Base-by-base conservation (phyloP, 495 filamentous ascomycete genomes). In the Hamigera avellanea region DNA sequence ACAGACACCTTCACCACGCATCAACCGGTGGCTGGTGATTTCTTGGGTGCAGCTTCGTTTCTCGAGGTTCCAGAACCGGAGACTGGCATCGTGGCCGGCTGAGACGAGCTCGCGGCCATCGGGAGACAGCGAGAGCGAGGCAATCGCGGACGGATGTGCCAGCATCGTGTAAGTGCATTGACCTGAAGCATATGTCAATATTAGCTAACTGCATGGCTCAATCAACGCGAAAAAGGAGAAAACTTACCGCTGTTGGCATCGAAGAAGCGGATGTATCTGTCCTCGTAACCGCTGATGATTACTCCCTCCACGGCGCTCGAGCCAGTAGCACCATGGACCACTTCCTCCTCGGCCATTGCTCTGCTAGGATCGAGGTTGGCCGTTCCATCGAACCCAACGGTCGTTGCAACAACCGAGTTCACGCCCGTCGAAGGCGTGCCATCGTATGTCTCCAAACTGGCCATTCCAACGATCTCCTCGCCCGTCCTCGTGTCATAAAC, bases 111-210 rank as follows among this genome's bases (percentile, higher is more conserved):
- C 91, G 30, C 80, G 75, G 18, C 88, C 88, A 49, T 95, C 87
- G 8, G 91, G 89, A 40, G 83, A 91, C 19, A 98, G 73, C 0
- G 83, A 87, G 12, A 98, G 75, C 9, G 83, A 76, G 10, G 91
- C 87, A 47, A 96, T 95, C 26, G 91, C 77, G 2, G 86, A 80
- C 2, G 89, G 85, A 53, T 98, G 91, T 2, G 91, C 91, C 38
- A 95, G 77, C 91, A 98, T 96, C 45, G 79, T 88, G 58, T 96
- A 98, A 12, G 93, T 95, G 65, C 87, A 95, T 91, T 96, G 93
- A 43, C 91, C 91, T 98, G 47, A 8, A 35, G 13, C n/a, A 35
- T 28, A n/a, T 19, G 4, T 3, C 37, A 26, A 14, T 17, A 28
- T 75, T 54, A 67, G 64, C 46, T 41, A 33, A 17, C 26, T 19